These are phyloP conservation scores for Plasmopara viticola DNA, from an alignment of 352 stramenopile species.

Conservation along the genomic window DNA sequence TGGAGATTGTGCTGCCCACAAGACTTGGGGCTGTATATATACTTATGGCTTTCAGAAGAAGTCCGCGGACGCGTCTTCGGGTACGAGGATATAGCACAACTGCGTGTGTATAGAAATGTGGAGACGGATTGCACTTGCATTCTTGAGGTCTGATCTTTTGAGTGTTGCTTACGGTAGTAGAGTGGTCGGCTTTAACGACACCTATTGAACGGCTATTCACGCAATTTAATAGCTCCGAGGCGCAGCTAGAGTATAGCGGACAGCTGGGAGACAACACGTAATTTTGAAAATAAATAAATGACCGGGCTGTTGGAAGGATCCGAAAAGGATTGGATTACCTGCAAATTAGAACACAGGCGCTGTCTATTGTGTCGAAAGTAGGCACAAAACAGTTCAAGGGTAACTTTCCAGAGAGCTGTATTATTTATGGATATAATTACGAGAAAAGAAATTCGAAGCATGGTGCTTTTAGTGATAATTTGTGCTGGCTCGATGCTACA, in stretches of 20 bases:
- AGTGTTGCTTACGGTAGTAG: conserved; percentile 75
- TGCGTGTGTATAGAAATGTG: conserved; percentile 78
- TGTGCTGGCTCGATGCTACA: conserved; percentile 79
- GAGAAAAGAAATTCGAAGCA: conserved; percentile 33
- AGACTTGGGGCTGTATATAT: conserved; percentile 74
- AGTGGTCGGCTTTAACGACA: conserved; percentile 89
- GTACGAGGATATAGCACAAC: conserved; percentile 89
- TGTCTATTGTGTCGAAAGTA: conserved; percentile 65
- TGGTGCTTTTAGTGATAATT: conserved; percentile 68
- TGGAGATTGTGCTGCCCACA: conserved; percentile 50
- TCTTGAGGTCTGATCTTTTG: conserved; percentile 71
- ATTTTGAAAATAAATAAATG: no score
- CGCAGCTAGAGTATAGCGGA: conserved; percentile 90
- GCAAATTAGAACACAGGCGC: conserved; percentile 85
- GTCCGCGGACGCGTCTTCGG: conserved; percentile 81
- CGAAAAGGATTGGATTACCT: conserved; percentile 88
- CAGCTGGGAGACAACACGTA: conserved; percentile 92
- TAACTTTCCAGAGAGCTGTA: conserved; percentile 91
- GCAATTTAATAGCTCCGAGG: conserved; percentile 83
- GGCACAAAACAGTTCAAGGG: conserved; percentile 95
- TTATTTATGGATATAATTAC: conserved; percentile 48
- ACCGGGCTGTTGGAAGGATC: conserved; percentile 57
- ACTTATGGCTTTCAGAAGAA: conserved; percentile 18
- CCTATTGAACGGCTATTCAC: conserved; percentile 91
- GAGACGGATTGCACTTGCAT: conserved; percentile 59